Evolutionary conservation across 1,139 yeast genomes (phyloP).

Genomic region (Candida anutae): DNA sequence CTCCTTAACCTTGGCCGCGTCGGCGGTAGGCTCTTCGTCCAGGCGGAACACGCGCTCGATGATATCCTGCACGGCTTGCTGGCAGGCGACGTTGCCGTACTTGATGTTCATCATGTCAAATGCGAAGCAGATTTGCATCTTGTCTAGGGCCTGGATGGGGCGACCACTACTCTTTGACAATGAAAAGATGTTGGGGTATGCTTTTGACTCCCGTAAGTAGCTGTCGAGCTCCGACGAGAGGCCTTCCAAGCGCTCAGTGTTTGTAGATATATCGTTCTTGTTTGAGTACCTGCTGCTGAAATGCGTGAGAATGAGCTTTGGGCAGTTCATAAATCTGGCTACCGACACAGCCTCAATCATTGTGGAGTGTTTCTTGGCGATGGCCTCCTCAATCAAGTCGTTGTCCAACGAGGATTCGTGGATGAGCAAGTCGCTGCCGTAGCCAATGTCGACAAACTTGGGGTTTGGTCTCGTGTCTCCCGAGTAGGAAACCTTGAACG

Average conservation of each 20-base stretch:
- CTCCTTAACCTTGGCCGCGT: slow-evolving; percentile 16
- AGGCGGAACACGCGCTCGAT: slow-evolving; percentile 11
- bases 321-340: slow-evolving; percentile 64
- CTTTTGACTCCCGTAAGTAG: slow-evolving; percentile 16
- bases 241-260: slow-evolving; percentile 13
- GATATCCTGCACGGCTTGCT: slow-evolving; percentile 11
- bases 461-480: slow-evolving; percentile 91
- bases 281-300: slow-evolving; percentile 87
- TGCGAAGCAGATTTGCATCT: slow-evolving; percentile 33
- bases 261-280: slow-evolving; percentile 38
- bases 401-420: slow-evolving; percentile 94
- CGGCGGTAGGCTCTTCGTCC: slow-evolving; percentile 11
- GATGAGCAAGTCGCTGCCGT: slow-evolving; percentile 64
- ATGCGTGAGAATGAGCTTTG: slow-evolving; percentile 72
- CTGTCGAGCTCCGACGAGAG: slow-evolving; percentile 17
- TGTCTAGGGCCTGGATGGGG: slow-evolving; percentile 14
- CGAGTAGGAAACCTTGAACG: slow-evolving; percentile 75
- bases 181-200: slow-evolving; percentile 20
- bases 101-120: slow-evolving; percentile 34
- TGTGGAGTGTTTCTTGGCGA: slow-evolving; percentile 81
- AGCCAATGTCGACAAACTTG: slow-evolving; percentile 54
- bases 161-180: slow-evolving; percentile 7
- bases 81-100: slow-evolving; percentile 14
- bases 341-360: slow-evolving; percentile 78
- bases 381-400: slow-evolving; percentile 72